Evolutionary conservation across 116 monocot genomes (phyloP), one percentile per base, ranked within the genome.

Genomic region (Dioscorea cayenensis): DNA sequence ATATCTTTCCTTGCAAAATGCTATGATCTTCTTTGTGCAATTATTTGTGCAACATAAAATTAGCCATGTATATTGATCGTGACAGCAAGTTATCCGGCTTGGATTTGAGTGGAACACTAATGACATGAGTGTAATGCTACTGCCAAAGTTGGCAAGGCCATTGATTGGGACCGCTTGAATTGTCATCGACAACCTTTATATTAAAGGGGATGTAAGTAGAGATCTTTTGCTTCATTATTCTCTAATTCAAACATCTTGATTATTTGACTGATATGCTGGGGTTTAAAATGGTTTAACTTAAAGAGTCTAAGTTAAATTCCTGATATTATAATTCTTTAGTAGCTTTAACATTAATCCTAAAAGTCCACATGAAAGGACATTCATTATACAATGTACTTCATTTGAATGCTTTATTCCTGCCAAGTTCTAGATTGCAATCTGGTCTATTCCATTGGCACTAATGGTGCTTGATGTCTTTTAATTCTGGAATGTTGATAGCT

Each of bases 91-190:
- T 70, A 74, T 99, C 82, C 81, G 66, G 28, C 77, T 88, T 76
- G 94, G 86, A 59, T 93, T 99, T 80, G 94, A 90, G 60, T 99
- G 99, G 99, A 84, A 82, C 67, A 81, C 85, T n/a, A 90, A 91
- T 82, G 94, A 99, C 64, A 99, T 99, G 93, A 93, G 85, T 73
- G 72, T 99, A 49, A 79, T 89, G 89, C 75, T 99, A 51, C 63
- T 83, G 43, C 94, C 84, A 43, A 99, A 88, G 67, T 74, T 99
- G 63, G 84, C 83, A 62, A 87, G 86, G 51, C 99, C 99, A 55
- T 67, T 99, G 25, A 63, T 66, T 19, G 94, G 94, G 36, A 87
- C 89, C 62, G 94, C 86, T 28, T 86, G 88, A 23, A 91, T 99
- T 80, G 91, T 93, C 58, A 81, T 99, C 74, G 91, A 94, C 72